A percentile compares a stretch with the other conserved stretches of the same genome.
Evolutionary conservation across 192 early-diverging fungal species (phyloP).

Genomic region (Linnemannia exigua): DNA sequence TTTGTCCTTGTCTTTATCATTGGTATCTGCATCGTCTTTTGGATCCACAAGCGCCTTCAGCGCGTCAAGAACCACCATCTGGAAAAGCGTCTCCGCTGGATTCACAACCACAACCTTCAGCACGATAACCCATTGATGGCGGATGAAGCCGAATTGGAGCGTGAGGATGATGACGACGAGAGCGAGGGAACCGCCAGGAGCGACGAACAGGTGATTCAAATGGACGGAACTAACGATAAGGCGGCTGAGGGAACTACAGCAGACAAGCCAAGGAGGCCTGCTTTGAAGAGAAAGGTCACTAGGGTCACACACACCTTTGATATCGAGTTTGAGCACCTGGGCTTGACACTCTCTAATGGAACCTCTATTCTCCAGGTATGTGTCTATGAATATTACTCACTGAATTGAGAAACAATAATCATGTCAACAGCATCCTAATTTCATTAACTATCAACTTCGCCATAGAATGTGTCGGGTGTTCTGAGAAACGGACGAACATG

Average conservation of each 20-base stretch:
- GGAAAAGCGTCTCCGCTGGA: slow-evolving; percentile 48
- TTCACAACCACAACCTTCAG: slow-evolving; percentile 40
- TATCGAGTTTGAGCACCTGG: slow-evolving; percentile 65
- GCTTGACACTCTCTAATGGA: slow-evolving; percentile 50
- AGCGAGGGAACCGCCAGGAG: not conserved
- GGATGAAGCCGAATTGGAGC: slow-evolving; percentile 14
- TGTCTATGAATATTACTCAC: too few relatives aligned
- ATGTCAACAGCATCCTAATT: too few relatives aligned
- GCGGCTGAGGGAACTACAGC: not conserved
- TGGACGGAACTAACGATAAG: slow-evolving; percentile 21
- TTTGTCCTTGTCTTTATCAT: slow-evolving; percentile 40
- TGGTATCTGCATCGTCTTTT: slow-evolving; percentile 38
- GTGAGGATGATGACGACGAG: not conserved
- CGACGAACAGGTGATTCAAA: not conserved
- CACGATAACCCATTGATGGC: slow-evolving; percentile 22
- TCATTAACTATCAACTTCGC: not conserved
- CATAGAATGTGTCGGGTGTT: slow-evolving; percentile 66
- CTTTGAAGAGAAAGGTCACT: not conserved
- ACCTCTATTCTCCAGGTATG: slow-evolving; percentile 68
- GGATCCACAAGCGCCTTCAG: slow-evolving; percentile 35
- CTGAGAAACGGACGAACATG: slow-evolving; percentile 68
- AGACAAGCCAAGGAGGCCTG: slow-evolving; percentile 3
- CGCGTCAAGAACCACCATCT: slow-evolving; percentile 42
- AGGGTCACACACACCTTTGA: slow-evolving; percentile 62
- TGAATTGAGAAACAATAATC: too few relatives aligned